Conservation (phyloP, 108 stramenopile genomes). For the Phaeodactylum tricornutum region DNA sequence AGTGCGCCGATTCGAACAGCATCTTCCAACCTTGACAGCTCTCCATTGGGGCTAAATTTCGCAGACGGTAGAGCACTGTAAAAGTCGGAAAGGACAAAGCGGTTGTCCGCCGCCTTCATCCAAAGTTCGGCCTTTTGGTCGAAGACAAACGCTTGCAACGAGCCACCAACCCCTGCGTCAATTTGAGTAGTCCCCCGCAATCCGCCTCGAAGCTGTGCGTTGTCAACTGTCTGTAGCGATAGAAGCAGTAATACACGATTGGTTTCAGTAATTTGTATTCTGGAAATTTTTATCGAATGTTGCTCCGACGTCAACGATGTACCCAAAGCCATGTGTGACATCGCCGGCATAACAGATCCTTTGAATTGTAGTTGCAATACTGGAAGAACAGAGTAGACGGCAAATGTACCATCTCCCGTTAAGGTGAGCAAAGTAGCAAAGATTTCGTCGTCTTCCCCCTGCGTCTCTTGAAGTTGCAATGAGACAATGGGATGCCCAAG, state of each 20-base stretch:
- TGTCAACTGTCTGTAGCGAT: conserved; percentile 13
- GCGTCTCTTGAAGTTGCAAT: conserved; percentile 20
- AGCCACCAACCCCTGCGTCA: conserved; percentile 31
- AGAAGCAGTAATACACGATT: conserved; percentile 55
- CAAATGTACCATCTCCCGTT: conserved; percentile 58
- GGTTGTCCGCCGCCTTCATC: conserved; percentile 71
- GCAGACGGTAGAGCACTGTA: conserved; percentile 42
- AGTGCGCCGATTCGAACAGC: conserved; percentile 40
- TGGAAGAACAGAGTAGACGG: conserved; percentile 39
- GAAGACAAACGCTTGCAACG: conserved; percentile 72
- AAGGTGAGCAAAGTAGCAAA: conserved; percentile 48
- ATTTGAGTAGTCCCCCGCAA: neutral
- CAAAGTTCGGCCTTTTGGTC: conserved; percentile 54
- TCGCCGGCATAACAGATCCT: conserved; percentile 64
- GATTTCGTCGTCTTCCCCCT: neutral
- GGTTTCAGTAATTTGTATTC: conserved; percentile 58
- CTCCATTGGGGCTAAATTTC: conserved; percentile 14
- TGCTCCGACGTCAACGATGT: conserved; percentile 3
- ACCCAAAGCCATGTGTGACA: conserved; percentile 65
- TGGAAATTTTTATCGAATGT: conserved; percentile 42
- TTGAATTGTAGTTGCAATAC: conserved; percentile 39
- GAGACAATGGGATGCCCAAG: conserved; percentile 51
- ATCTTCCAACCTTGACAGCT: conserved; percentile 53
- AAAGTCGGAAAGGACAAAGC: conserved; percentile 78
- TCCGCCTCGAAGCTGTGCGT: neutral